Evolutionary conservation across 805 yeast species (phyloP), one percentile per base, ranked within the genome.

Genomic region (Wickerhamomyces sydowiorum): DNA sequence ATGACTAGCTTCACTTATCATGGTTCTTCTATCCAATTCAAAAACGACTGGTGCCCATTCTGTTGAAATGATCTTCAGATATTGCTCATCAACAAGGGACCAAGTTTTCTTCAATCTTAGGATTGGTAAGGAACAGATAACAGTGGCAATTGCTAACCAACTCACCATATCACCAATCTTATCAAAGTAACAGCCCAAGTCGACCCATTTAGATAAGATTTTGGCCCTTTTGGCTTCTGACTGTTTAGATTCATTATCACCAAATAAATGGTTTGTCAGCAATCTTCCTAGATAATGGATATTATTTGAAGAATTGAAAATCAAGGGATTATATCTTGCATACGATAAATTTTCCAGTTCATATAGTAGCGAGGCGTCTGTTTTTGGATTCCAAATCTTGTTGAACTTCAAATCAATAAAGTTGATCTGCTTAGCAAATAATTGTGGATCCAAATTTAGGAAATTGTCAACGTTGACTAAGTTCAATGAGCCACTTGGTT

Each of bases 31-130:
- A 48, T 88, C 95, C 28, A 91, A 69, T 56, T 90, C 97, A 64
- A 86, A 87, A 8, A 87, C 82, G 20, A 91, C 95, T 2, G 95
- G 96, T 0, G 93, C 86, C 97, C 97, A 91, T 52, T 86, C 95
- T 39, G 80, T 78, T 35, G 80, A 75, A 23, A 88, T 76, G 3
- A 77, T 65, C 42, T 76, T 79, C 40, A 86, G 61, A 36, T 75
- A 68, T 23, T 75, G 74, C 18, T 74, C 72, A 13, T 84, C 75
- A 4, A 89, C 86, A 37, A 69, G 66, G 7, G 80, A 66, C 98
- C 98, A 91, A 1, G 90, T 73, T 41, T 75, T 73, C 22, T 75
- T 66, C 36, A 91, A 67, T 49, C 98, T 73, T 43, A 91, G 65
- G 2, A 91, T 70, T 0, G 96, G 95, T 41, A 83, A 77, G 0